phyloP scores from a whole-genome alignment of 306 rosid species.

The Ceratonia siliqua region DNA sequence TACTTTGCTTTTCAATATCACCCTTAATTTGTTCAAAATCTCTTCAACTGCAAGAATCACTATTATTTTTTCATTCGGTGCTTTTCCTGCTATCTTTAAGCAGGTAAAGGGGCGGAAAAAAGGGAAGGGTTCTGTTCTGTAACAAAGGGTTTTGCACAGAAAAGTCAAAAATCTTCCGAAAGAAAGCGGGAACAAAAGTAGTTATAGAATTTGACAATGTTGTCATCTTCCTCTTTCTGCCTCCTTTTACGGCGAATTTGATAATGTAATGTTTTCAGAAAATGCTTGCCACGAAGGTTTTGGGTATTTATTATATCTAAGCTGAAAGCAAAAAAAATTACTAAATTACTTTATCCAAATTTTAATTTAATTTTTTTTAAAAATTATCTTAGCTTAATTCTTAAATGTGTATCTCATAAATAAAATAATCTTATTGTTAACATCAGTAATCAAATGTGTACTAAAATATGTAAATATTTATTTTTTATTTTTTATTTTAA shows the following conservation, averaged over 20 bases:
- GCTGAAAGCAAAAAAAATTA: too few species aligned
- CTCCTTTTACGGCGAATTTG: conserved; percentile 41
- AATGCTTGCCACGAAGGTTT: conserved; percentile 3
- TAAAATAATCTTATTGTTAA: too few species aligned
- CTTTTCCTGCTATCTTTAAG: conserved; percentile 30
- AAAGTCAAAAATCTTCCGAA: conserved; percentile 48
- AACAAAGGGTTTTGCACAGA: conserved; percentile 14
- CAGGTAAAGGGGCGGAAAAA: conserved; percentile 43
- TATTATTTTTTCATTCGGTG: conserved; percentile 26
- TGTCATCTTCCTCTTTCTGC: conserved; percentile 48
- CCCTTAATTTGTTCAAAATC: conserved; percentile 35
- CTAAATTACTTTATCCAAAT: too few species aligned
- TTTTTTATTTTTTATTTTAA: too few species aligned
- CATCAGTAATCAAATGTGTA: too few species aligned
- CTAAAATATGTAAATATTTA: too few species aligned
- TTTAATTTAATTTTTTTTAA: too few species aligned
- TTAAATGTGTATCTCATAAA: too few species aligned
- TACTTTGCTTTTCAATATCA: conserved; percentile 40
- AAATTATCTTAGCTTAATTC: too few species aligned
- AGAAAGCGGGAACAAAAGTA: conserved; percentile 48
- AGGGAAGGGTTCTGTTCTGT: conserved; percentile 26
- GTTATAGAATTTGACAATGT: conserved; percentile 55
- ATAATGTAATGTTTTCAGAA: conserved; percentile 5
- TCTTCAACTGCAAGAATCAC: conserved; percentile 26
- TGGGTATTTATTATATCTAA: too few species aligned